Evolutionary conservation across 2,329 filamentous ascomycete species (phyloP), one percentile per base, ranked within the genome.

Genomic region (Cadophora luteo-olivacea): DNA sequence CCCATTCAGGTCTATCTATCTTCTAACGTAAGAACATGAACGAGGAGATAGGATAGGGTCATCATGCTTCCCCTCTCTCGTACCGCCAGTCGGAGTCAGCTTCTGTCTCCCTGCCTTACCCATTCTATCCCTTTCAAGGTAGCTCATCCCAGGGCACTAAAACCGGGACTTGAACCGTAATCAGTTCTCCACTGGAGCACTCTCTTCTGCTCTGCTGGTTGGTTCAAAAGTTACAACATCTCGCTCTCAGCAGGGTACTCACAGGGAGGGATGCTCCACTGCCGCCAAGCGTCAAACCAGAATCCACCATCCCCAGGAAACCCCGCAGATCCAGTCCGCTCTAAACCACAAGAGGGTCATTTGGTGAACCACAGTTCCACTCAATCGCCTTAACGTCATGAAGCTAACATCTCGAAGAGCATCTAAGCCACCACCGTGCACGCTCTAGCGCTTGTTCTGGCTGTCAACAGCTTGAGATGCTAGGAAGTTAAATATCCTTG

Each of bases 371-470:
- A 38, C 36, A 9, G 41, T 58, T 7, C 54, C 54, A 58, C 54
- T 38, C 19, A 58, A 9, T 36, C 54, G 54, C 58, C 58, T 61
- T 61, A 61, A 61, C 38, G 38, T 61, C 57, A 61, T 52, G n/a
- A 52, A 38, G n/a, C 48, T 52, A 33, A 22, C 32, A 38, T 52
- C 45, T 49, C 45, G 19, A 49, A 49, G 19, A 49, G 45, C 16
- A 33, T 66, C 64, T 66, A 54, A 66, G 64, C 64, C 64, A 66
- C 62, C 51, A 64, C 62, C 49, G 62, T 64, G 62, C 62, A 24
- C 51, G 33, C 32, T 32, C 32, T 57, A 57, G 36, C 33, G 48
- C 32, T 24, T 24, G 11, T 16, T 32, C 41, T 16, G 22, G 32
- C 54, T 58, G 54, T 38, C 54, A 58, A 58, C 54, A 58, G 54